Evolutionary conservation across 345 rosid species (phyloP).

Genomic region (Barbarea vulgaris): DNA sequence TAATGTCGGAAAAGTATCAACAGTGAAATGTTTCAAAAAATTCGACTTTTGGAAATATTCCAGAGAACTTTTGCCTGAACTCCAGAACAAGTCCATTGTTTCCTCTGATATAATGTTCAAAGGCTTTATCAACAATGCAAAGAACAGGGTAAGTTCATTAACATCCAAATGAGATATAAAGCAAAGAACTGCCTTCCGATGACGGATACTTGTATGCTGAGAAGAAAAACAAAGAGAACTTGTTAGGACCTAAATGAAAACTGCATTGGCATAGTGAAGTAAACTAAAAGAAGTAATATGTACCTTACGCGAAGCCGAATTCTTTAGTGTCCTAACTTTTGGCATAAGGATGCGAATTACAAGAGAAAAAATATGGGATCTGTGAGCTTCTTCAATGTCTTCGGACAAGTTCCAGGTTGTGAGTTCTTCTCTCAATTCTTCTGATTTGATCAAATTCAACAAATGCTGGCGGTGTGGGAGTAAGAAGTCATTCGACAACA

Average conservation of each 20-base stretch:
- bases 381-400: constrained; percentile 72
- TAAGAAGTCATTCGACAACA: constrained; percentile 72
- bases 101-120: constrained; percentile 56
- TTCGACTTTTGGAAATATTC: constrained; percentile 51
- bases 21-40: constrained; percentile 58
- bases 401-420: constrained; percentile 82
- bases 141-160: constrained; percentile 74
- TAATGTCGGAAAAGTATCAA: constrained; percentile 55
- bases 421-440: constrained; percentile 75
- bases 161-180: constrained; percentile 76
- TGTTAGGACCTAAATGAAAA: constrained; percentile 23
- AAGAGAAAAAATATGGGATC: constrained; percentile 60
- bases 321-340: constrained; percentile 83
- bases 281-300: constrained; percentile 21
- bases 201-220: constrained; percentile 76
- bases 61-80: constrained; percentile 41
- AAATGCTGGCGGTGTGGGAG: constrained; percentile 73
- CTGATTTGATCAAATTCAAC: constrained; percentile 74
- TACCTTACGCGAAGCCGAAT: constrained; percentile 86
- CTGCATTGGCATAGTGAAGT: constrained; percentile 5
- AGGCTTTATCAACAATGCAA: constrained; percentile 78
- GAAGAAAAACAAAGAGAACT: constrained; percentile 32
- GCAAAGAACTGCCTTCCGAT: constrained; percentile 79
- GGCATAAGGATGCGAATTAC: constrained; percentile 74
- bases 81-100: constrained; percentile 55